phyloP scores from a whole-genome alignment of 768 basidiomycete genomes.

The Harrya chromipes region DNA sequence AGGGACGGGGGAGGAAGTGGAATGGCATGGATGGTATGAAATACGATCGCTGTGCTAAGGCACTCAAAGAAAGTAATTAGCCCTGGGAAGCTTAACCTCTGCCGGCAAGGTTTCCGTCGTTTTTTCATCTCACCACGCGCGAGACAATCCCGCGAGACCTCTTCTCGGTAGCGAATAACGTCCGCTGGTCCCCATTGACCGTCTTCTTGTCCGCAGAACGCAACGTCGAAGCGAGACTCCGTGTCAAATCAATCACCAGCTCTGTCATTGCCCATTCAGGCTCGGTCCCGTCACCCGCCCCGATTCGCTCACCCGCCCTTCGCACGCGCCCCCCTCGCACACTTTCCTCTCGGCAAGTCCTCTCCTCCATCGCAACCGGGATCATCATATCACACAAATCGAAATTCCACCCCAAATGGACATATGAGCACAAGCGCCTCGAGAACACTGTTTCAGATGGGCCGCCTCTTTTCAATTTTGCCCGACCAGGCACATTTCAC shows the following conservation, averaged over 20 bases:
- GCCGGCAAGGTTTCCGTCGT: slow-evolving; percentile 29
- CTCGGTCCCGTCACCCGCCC: slow-evolving; percentile 13
- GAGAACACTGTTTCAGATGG: slow-evolving; percentile 32
- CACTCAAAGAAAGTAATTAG: slow-evolving; percentile 30
- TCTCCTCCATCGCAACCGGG: slow-evolving; percentile 19
- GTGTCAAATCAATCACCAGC: slow-evolving; percentile 8
- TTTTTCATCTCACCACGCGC: slow-evolving; percentile 29
- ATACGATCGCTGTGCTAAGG: slow-evolving; percentile 36
- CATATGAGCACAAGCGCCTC: slow-evolving; percentile 25
- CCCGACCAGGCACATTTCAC: slow-evolving; percentile 23
- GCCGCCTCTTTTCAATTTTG: slow-evolving; percentile 24
- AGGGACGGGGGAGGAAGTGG: slow-evolving; percentile 4
- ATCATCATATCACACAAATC: slow-evolving; percentile 18
- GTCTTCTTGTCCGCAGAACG: neutral
- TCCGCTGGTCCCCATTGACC: slow-evolving; percentile 7
- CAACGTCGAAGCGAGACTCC: slow-evolving; percentile 22
- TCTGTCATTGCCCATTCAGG: neutral
- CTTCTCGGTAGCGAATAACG: slow-evolving; percentile 38
- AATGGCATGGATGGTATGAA: slow-evolving; percentile 19
- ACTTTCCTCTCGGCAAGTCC: neutral
- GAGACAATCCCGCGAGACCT: slow-evolving; percentile 28
- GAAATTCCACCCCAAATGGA: slow-evolving; percentile 15
- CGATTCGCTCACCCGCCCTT: too few species aligned
- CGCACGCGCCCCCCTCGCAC: neutral
- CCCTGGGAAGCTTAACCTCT: slow-evolving; percentile 35